Evolutionary conservation across 768 basidiomycete genomes (phyloP), one percentile per base, ranked within the genome.

Genomic region (Xanthoconium purpureum): DNA sequence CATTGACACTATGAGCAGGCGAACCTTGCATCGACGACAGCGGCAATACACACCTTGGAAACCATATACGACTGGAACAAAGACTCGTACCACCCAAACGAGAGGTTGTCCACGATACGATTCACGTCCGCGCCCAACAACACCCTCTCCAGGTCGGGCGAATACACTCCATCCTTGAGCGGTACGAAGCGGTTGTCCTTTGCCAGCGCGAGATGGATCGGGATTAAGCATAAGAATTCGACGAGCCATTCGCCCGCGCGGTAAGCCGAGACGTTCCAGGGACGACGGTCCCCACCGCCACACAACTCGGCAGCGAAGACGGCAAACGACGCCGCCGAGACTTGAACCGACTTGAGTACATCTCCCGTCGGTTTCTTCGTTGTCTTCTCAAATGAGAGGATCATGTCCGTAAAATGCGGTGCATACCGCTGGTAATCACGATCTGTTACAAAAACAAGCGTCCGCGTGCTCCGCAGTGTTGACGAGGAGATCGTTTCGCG

Each of bases 41-140:
- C 7, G 3, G 1, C 2, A 33, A 3, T 0, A 33, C 68, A 6
- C 45, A 78, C 83, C 76, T 80, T 85, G 18, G 72, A 71, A 0
- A 80, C 79, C 79, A 82, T 78, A 52, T 86, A 86, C 0, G 84
- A 84, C 59, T 79, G 79, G 57, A 86, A 82, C 15, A 86, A 71
- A 3, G 80, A 80, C 58, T 86, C 85, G 32, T 85, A 85, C 85
- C 84, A 86, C 1, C 83, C 84, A 51, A 86, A 77, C 1, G 81
- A 78, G 7, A 86, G 63, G 44, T 57, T 74, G 52, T 85, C 80
- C 14, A 84, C 80, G 30, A 86, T 81, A 18, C 74, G 74, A 28
- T 74, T 77, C 29, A 86, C 78, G 44, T 83, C 80, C 0, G 84
- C 84, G 9, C 84, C 85, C 5, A 86, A 72, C 20, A 87, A 67